Base-by-base conservation (phyloP, 495 filamentous ascomycete genomes). In the Talaromyces trachyspermus region DNA sequence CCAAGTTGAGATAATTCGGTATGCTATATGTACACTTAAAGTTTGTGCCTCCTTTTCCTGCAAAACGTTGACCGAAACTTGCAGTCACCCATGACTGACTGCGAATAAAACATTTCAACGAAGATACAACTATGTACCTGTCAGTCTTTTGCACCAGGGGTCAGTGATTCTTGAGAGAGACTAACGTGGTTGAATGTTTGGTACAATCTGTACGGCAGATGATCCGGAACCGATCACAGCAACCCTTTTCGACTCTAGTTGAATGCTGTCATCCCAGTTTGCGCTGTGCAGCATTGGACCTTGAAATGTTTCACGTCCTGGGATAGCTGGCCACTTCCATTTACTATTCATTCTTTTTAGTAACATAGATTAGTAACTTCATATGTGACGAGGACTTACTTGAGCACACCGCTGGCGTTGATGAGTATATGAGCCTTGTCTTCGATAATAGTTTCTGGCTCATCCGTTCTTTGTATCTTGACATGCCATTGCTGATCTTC, bases 211-310 rank as follows among this genome's bases (percentile, higher is more conserved):
- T n/a, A 63, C 52, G 11, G 50, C 60, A 35, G 63, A 66, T 4
- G 58, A 62, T 50, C 73, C 70, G 60, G 6, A 61, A 0, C 63
- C 57, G 2, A 57, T 63, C 14, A 62, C 56, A 4, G 71, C 74
- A 3, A 77, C 51, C 1, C 60, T 53, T 37, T 78, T 63, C 62
- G 14, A n/a, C 5, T 72, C 75, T 49, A 82, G 83, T 20, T 63
- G 66, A 10, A 66, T 60, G 26, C 81, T 81, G 54, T 83, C 77
- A 23, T 74, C 71, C 72, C 74, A 84, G 3, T 49, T 38, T 0
- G 78, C 80, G 42, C 66, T 77, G 49, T 84, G 79, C 39, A 80
- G 48, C 15, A 77, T 43, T 47, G 70, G 67, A 0, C 79, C 80
- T 33, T 70, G 61, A 53, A 77, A 84, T 1, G 66, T 52, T 24